Evolutionary conservation across 2,329 filamentous ascomycete species (phyloP).

Genomic region (Canariomyces notabilis): DNA sequence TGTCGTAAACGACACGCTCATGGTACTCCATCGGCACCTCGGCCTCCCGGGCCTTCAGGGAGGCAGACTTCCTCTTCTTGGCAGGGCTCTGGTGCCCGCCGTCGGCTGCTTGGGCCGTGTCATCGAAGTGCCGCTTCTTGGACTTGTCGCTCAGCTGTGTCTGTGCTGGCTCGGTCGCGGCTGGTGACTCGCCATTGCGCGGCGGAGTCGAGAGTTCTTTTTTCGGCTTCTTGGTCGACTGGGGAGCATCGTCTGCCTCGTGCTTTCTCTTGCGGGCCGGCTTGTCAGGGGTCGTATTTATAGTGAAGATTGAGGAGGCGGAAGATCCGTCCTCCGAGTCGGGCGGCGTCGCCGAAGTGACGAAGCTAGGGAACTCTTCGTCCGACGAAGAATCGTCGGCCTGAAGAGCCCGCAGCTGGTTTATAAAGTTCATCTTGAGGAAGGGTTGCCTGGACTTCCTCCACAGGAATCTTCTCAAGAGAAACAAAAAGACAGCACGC

Average conservation of each 20-base stretch:
- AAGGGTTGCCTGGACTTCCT: slow-evolving; percentile 8
- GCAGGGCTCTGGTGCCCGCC: background rate
- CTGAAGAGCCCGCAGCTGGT: slow-evolving; percentile 9
- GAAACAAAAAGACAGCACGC: slow-evolving; percentile 10
- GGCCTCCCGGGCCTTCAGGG: too few relatives aligned
- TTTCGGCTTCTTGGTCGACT: slow-evolving; percentile 2
- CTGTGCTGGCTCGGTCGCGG: background rate
- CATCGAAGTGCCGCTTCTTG: slow-evolving; percentile 8
- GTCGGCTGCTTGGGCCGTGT: background rate
- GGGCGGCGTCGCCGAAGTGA: background rate
- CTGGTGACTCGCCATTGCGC: background rate
- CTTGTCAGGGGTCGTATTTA: slow-evolving; percentile 2
- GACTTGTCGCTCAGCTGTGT: background rate
- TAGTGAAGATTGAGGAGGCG: background rate
- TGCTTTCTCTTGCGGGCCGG: slow-evolving; percentile 8
- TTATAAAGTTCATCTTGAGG: slow-evolving; percentile 9
- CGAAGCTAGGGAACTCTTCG: slow-evolving; percentile 8
- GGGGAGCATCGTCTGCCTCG: background rate
- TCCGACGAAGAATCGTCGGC: slow-evolving; percentile 13
- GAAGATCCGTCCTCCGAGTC: background rate
- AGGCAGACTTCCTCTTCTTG: too few relatives aligned
- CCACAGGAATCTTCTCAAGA: slow-evolving; percentile 12
- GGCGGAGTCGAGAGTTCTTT: background rate
- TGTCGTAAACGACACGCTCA: slow-evolving; percentile 18
- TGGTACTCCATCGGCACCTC: slow-evolving; percentile 19